Conservation (phyloP, 768 basidiomycete species). For the Leucosporidium scottii region DNA sequence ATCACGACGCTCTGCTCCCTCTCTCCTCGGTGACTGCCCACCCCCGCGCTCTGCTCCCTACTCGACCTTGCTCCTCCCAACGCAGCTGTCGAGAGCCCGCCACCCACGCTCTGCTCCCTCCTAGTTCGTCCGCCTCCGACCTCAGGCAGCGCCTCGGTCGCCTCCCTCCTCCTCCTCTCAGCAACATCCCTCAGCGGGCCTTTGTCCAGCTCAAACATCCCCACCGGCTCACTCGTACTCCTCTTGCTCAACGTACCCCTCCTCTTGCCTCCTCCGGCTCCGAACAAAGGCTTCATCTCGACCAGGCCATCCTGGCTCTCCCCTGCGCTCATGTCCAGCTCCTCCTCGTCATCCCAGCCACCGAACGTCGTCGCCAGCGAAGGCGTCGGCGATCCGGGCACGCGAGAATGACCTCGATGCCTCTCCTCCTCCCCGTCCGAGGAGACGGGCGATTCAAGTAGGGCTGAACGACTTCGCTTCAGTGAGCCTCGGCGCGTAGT, state of each 20-base stretch:
- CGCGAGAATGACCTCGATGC: background rate
- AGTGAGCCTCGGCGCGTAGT: no score
- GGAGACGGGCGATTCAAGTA: background rate
- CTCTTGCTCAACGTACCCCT: conserved; percentile 1
- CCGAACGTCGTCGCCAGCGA: background rate
- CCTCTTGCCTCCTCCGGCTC: background rate
- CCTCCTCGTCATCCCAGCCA: background rate
- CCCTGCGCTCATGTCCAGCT: background rate
- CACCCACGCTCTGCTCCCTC: no score
- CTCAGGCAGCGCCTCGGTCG: no score
- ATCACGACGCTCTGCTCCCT: conserved; percentile 1
- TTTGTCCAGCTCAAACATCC: background rate
- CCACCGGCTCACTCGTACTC: conserved; percentile 24
- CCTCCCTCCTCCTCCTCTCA: no score
- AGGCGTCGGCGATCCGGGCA: background rate
- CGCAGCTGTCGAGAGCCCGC: no score
- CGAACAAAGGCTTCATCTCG: no score
- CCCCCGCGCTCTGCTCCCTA: background rate
- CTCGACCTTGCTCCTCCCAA: no score
- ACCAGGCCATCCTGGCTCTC: background rate
- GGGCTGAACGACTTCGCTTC: background rate
- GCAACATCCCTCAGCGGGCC: background rate
- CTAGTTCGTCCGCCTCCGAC: no score
- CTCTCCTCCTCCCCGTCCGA: background rate
- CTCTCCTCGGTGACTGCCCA: background rate